Evolutionary conservation across 495 filamentous ascomycete genomes (phyloP), one percentile per base, ranked within the genome.

Genomic region (Aspergillus mulundensis): DNA sequence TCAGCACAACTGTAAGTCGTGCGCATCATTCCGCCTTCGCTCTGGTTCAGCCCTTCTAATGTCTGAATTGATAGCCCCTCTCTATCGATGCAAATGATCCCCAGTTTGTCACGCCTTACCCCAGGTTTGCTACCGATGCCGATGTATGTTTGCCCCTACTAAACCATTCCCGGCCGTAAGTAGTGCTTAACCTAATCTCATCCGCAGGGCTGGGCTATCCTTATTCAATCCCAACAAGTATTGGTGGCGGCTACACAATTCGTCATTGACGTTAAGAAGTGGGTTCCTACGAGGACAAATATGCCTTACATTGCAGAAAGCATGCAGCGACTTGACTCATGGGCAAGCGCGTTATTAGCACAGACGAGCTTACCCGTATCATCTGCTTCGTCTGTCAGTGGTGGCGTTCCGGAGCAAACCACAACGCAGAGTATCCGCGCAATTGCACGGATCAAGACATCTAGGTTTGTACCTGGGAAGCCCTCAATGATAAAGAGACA

Each of bases 211-310:
- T 85, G 78, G 79, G 63, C 77, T 1, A 72, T 80, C 16, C 71
- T 84, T 16, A 73, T 84, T 41, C 77, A 83, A 67, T 70, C 79
- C 19, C 81, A 84, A 56, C 79, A 84, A 73, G 76, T 80, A 16
- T 71, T 84, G 16, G 64, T 81, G 40, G 75, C 78, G 2, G 79
- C 80, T 10, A 81, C 78, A 5, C 79, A 83, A 45, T 85, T 81
- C 57, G 72, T 81, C 10, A 75, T 77, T 21, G 81, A 84, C 54
- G 68, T 82, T 49, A 76, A 72, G 41, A 77, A 74, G 24, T 70
- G 66, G 34, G 50, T 77, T 10, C 50, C 62, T 14, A 68, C 73
- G 10, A 65, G 70, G 47, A 65, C 68, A 5, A 69, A 69, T 40
- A 68, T 74, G 57, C 69, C 68, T 18, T 78, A 70, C 42, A 77